Evolutionary conservation across 1,284 basidiomycete species (phyloP).

Genomic region (Ceratobasidium sp.): DNA sequence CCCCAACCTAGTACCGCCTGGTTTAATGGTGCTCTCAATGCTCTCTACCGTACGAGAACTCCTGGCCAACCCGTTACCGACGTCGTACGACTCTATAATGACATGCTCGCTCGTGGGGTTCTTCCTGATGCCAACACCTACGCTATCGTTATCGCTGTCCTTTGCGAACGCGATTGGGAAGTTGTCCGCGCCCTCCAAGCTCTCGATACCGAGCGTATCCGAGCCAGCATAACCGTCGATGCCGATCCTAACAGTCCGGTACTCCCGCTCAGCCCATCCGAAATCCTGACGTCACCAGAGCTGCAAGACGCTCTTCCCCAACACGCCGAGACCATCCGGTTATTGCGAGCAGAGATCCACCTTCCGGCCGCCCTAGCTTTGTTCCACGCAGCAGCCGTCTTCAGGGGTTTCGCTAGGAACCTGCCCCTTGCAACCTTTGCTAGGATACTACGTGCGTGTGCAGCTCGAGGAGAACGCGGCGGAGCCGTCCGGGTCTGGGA

Average conservation of each 20-base stretch:
- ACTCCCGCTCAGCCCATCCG: slow-evolving; percentile 18
- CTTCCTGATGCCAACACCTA: slow-evolving; percentile 74
- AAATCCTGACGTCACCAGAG: slow-evolving; percentile 20
- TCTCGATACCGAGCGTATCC: slow-evolving; percentile 55
- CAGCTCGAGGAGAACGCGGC: slow-evolving; percentile 63
- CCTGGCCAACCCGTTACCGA: slow-evolving; percentile 63
- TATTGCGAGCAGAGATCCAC: slow-evolving; percentile 68
- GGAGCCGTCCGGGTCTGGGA: slow-evolving; percentile 72
- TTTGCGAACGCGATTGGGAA: slow-evolving; percentile 76
- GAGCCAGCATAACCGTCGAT: slow-evolving; percentile 39
- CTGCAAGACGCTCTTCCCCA: slow-evolving; percentile 18
- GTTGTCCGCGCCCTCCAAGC: slow-evolving; percentile 58
- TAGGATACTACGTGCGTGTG: slow-evolving; percentile 68
- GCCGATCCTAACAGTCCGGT: slow-evolving; percentile 14
- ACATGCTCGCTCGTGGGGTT: slow-evolving; percentile 70
- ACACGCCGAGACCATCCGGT: slow-evolving; percentile 38
- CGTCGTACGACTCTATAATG: slow-evolving; percentile 75
- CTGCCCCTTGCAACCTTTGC: slow-evolving; percentile 55
- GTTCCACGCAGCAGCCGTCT: slow-evolving; percentile 64
- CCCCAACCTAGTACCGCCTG: slow-evolving; percentile 51
- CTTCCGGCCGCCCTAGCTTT: slow-evolving; percentile 72
- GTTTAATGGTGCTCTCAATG: slow-evolving; percentile 71
- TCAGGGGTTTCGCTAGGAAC: slow-evolving; percentile 54
- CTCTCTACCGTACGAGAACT: slow-evolving; percentile 59
- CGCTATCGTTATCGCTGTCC: slow-evolving; percentile 66